Percentiles rank a stretch among this genome's conserved stretches.
phyloP scores from a whole-genome alignment of 352 stramenopile species.

The Globisporangium cederbergense region DNA sequence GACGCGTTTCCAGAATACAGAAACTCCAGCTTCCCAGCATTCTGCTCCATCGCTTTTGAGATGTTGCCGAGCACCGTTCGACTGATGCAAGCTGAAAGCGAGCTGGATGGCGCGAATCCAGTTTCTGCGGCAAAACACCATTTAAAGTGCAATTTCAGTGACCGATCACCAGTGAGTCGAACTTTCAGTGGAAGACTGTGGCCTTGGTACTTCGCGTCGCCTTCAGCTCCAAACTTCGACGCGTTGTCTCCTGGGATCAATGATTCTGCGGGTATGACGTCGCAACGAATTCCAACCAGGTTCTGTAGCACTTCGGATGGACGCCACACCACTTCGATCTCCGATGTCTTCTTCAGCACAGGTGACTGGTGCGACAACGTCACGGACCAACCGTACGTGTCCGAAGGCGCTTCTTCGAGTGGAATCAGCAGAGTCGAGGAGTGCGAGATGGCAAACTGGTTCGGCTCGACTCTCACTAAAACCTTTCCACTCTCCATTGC shows the following conservation, averaged over 20 bases:
- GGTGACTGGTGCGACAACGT: slow-evolving; percentile 39
- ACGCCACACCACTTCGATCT: slow-evolving; percentile 61
- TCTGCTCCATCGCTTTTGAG: slow-evolving; percentile 49
- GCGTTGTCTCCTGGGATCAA: slow-evolving; percentile 23
- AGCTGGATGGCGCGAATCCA: slow-evolving; percentile 59
- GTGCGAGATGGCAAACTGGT: slow-evolving; percentile 40
- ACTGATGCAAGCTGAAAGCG: slow-evolving; percentile 66
- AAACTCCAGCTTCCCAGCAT: slow-evolving; percentile 62
- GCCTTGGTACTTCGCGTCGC: not conserved
- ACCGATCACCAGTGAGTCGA: slow-evolving; percentile 30
- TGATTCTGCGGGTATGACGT: slow-evolving; percentile 31
- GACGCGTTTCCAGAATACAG: slow-evolving; percentile 16
- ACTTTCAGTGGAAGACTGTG: slow-evolving; percentile 39
- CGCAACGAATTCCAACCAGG: slow-evolving; percentile 47
- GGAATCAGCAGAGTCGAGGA: slow-evolving; percentile 60
- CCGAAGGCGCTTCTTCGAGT: slow-evolving; percentile 67
- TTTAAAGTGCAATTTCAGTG: slow-evolving; percentile 41
- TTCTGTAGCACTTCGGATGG: slow-evolving; percentile 40
- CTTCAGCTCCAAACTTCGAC: not conserved
- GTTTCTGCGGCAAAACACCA: slow-evolving; percentile 66
- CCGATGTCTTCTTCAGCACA: slow-evolving; percentile 11
- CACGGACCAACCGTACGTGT: slow-evolving; percentile 55
- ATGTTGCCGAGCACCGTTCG: slow-evolving; percentile 59
- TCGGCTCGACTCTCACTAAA: slow-evolving; percentile 27
- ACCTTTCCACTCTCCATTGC: slow-evolving; percentile 8